These are phyloP conservation scores for Malus fusca DNA, from an alignment of 306 rosid genomes.

Conservation along the genomic window DNA sequence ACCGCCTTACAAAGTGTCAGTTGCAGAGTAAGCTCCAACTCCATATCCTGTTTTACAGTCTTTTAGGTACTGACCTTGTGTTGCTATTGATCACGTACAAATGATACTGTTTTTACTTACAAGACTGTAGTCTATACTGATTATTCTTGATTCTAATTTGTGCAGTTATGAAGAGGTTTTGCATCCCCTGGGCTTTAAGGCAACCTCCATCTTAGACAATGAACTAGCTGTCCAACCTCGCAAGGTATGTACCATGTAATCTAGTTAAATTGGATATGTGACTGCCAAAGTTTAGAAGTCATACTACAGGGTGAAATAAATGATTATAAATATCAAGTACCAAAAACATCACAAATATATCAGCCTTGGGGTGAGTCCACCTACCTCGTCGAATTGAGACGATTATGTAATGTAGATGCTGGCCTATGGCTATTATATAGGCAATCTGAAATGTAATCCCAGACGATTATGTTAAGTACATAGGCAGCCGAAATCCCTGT, in stretches of 20 bases:
- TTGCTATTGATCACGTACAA: neutral
- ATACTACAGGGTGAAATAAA: neutral
- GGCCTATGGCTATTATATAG: neutral
- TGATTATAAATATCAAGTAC: neutral
- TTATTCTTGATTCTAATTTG: neutral
- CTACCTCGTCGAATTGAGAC: neutral
- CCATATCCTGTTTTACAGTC: neutral
- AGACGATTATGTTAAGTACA: neutral
- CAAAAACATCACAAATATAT: neutral
- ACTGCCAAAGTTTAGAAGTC: neutral
- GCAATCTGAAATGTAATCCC: neutral
- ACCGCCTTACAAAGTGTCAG: conserved; percentile 40
- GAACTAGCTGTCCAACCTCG: conserved; percentile 30
- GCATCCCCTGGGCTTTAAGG: conserved; percentile 36
- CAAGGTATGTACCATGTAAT: conserved; percentile 16
- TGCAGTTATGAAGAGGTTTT: conserved; percentile 35
- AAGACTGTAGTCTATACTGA: neutral
- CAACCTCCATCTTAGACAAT: conserved; percentile 25
- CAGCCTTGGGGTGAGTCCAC: neutral
- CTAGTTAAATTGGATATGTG: neutral
- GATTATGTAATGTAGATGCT: neutral
- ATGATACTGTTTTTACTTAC: neutral
- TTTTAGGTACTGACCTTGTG: neutral
- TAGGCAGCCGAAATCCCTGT: too few relatives aligned
- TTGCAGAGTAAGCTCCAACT: conserved; percentile 25